These are phyloP conservation scores for Sungouiella thailandica DNA, from an alignment of 805 yeast species.

Conservation along the genomic window DNA sequence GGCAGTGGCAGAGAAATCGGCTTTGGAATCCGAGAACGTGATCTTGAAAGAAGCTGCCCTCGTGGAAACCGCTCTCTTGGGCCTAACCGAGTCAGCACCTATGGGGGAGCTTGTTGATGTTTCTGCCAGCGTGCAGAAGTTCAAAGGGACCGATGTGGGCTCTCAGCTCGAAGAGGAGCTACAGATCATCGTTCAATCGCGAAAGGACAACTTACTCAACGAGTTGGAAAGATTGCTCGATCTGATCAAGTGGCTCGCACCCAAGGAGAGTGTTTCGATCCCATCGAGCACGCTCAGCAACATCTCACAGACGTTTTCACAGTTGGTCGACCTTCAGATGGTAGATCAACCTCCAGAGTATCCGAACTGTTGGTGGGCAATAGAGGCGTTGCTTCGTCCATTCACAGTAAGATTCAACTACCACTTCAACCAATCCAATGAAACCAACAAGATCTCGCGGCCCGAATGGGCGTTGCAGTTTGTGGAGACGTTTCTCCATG, in stretches of 20 bases:
- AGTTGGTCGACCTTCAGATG: conserved; percentile 29
- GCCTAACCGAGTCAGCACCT: conserved; percentile 4
- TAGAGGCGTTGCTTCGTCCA: conserved; percentile 42
- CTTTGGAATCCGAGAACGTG: conserved; percentile 5
- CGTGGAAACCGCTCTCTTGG: not conserved
- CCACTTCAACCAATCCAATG: conserved; percentile 50
- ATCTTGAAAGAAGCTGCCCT: conserved; percentile 1
- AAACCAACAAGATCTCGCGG: conserved; percentile 59
- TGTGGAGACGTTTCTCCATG: conserved; percentile 38
- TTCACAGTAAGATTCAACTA: conserved; percentile 48
- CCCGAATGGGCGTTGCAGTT: conserved; percentile 69
- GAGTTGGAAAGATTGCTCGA: conserved; percentile 10
- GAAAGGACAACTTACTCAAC: conserved; percentile 7
- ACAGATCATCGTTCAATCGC: conserved; percentile 3
- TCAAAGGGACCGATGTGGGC: not conserved
- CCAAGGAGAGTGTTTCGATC: conserved; percentile 10
- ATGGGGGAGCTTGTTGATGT: conserved; percentile 11
- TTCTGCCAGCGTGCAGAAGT: conserved; percentile 2
- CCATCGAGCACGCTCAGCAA: conserved; percentile 9
- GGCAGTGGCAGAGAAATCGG: conserved; percentile 3
- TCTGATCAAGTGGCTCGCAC: conserved; percentile 22
- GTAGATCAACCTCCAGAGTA: conserved; percentile 21
- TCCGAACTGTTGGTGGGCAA: conserved; percentile 45
- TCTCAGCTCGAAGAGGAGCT: conserved; percentile 1
- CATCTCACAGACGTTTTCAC: conserved; percentile 4